Percentiles rank a stretch among this genome's conserved stretches.
Evolutionary conservation across 305 asterid genomes (phyloP).

Genomic region (Stenogyne calaminthoides): DNA sequence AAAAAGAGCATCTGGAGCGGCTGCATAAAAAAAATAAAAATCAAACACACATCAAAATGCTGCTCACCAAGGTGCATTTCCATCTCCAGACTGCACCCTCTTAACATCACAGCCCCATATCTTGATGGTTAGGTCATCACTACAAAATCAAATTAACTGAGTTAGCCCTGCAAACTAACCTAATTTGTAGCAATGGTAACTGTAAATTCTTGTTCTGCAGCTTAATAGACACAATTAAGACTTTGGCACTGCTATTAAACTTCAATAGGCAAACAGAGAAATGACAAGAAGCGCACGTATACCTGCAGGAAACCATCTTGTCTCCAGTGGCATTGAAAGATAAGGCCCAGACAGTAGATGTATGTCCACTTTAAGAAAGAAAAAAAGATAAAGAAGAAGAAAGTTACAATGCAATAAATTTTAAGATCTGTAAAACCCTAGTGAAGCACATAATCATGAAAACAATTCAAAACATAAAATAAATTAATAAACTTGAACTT

Average conservation of each 20-base stretch:
- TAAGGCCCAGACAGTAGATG: conserved; percentile 83
- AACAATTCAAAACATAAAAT: neutral
- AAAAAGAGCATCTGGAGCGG: conserved; percentile 6
- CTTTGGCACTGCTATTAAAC: neutral
- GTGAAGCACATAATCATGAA: conserved; percentile 8
- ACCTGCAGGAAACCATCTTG: conserved; percentile 96
- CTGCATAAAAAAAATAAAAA: conserved; percentile 19
- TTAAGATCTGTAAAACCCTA: neutral
- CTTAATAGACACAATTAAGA: neutral
- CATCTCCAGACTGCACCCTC: conserved; percentile 53
- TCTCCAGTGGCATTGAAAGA: conserved; percentile 71
- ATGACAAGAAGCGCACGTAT: conserved; percentile 31
- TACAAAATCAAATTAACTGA: conserved; percentile 42
- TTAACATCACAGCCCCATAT: conserved; percentile 69
- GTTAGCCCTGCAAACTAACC: conserved; percentile 21
- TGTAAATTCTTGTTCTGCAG: neutral
- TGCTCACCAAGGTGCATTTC: conserved; percentile 74
- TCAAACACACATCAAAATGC: conserved; percentile 20
- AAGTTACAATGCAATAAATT: conserved; percentile 1
- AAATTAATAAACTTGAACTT: neutral
- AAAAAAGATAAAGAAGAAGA: neutral
- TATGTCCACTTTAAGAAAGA: conserved; percentile 59
- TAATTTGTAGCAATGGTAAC: conserved; percentile 21
- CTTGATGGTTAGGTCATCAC: conserved; percentile 90
- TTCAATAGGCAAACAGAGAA: conserved; percentile 20